These are phyloP conservation scores for Diaporthe sp. DNA, from an alignment of 2,329 filamentous ascomycete species.

Conservation along the genomic window DNA sequence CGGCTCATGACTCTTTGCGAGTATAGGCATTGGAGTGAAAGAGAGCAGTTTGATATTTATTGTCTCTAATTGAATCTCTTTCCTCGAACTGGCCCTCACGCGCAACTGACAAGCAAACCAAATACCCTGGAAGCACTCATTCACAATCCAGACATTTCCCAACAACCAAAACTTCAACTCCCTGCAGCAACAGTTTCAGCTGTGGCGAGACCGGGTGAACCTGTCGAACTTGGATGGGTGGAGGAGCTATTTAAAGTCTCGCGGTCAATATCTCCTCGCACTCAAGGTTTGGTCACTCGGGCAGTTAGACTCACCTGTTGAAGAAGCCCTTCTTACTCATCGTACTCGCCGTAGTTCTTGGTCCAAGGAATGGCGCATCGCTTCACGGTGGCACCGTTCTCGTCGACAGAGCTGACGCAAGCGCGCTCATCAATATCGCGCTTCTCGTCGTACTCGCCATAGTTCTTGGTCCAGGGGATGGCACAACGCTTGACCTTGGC, in stretches of 20 bases:
- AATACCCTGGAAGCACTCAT: neutral
- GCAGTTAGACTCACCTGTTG: neutral
- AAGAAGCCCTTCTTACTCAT: neutral
- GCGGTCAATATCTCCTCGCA: neutral
- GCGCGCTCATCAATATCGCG: neutral
- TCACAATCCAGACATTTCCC: neutral
- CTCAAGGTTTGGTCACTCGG: neutral
- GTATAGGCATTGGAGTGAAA: neutral
- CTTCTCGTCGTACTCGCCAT: constrained; percentile 2
- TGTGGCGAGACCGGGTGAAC: neutral
- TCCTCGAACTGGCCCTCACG: neutral
- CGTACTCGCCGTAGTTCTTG: constrained; percentile 1
- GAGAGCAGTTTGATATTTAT: neutral
- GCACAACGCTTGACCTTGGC: neutral
- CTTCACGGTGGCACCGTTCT: neutral
- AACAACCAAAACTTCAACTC: neutral
- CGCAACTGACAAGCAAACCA: neutral
- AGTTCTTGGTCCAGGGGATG: constrained; percentile 4
- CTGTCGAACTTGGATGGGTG: neutral
- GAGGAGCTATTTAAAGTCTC: neutral
- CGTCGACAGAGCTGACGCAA: neutral
- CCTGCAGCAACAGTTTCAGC: neutral
- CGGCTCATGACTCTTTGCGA: neutral
- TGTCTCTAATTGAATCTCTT: neutral
- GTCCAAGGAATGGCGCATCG: neutral